A percentile compares a stretch with the other conserved stretches of the same genome.
These are phyloP conservation scores for Petrea volubilis DNA, from an alignment of 257 asterid species.

Conservation along the genomic window DNA sequence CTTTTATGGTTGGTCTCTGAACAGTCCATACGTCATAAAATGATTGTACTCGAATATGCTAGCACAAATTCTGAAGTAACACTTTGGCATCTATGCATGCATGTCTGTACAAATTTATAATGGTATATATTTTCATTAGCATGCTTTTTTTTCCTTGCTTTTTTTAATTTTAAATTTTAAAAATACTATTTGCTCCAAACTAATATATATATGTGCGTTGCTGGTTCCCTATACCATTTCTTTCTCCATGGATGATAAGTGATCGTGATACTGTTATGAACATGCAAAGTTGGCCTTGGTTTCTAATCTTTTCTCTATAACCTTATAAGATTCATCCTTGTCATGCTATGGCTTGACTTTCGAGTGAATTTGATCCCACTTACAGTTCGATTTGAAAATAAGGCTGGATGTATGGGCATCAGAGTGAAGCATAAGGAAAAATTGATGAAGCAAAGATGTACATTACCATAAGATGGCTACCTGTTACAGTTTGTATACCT, in stretches of 20 bases:
- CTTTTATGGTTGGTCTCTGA: background rate
- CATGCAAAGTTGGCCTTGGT: background rate
- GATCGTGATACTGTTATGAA: background rate
- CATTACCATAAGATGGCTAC: background rate
- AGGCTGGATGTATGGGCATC: background rate
- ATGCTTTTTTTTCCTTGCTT: background rate
- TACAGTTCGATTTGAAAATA: slow-evolving; percentile 7
- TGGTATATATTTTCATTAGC: background rate
- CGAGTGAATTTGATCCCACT: background rate
- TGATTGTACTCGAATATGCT: background rate
- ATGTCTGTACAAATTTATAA: background rate
- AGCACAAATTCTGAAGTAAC: background rate
- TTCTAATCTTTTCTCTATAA: background rate
- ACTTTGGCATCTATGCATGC: background rate
- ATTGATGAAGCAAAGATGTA: background rate
- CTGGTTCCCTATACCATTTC: background rate
- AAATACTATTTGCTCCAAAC: background rate
- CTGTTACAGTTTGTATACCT: background rate
- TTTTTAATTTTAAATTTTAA: no score
- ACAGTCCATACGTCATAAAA: background rate
- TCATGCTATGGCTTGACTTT: background rate
- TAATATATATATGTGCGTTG: background rate
- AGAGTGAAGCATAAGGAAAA: background rate
- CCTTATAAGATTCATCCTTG: background rate
- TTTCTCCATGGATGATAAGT: background rate